phyloP scores from a whole-genome alignment of 2,329 filamentous ascomycete species.

The Pseudogymnoascus sp. region DNA sequence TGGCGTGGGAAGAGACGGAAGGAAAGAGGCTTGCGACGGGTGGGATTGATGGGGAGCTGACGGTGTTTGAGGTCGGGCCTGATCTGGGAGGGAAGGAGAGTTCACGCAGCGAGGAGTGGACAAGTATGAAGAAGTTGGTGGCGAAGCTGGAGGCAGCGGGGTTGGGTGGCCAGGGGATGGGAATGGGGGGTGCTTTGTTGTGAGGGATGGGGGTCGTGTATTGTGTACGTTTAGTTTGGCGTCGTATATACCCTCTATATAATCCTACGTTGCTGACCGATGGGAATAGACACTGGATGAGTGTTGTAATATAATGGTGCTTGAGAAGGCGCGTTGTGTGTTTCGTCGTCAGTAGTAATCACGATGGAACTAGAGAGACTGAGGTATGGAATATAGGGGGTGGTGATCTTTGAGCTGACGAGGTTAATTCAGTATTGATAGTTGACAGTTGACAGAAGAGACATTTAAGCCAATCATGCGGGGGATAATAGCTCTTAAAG shows the following conservation, averaged over 20 bases:
- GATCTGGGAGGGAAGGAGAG: conserved; percentile 78
- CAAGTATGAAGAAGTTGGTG: conserved; percentile 82
- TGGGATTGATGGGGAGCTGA: conserved; percentile 83
- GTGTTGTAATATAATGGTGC: not conserved
- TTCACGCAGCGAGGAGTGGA: conserved; percentile 83
- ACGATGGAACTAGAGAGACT: not conserved
- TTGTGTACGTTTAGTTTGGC: conserved; percentile 6
- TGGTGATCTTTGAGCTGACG: not conserved
- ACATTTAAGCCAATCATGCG: not conserved
- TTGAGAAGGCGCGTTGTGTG: not conserved
- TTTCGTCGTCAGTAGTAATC: not conserved
- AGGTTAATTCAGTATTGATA: not conserved
- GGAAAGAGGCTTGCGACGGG: conserved; percentile 82
- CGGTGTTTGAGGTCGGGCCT: conserved; percentile 82
- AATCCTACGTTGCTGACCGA: not conserved
- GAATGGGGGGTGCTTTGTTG: not conserved
- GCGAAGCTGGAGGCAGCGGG: conserved; percentile 55
- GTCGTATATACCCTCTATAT: conserved; percentile 8
- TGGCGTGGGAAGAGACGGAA: conserved; percentile 87
- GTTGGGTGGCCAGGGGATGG: conserved; percentile 10
- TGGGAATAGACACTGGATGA: not conserved
- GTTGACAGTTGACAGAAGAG: not conserved
- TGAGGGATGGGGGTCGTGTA: not conserved
- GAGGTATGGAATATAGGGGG: not conserved
- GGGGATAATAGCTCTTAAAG: not conserved